Base-by-base conservation (phyloP, 129 eudicot species). In the Cynara cardunculus region DNA sequence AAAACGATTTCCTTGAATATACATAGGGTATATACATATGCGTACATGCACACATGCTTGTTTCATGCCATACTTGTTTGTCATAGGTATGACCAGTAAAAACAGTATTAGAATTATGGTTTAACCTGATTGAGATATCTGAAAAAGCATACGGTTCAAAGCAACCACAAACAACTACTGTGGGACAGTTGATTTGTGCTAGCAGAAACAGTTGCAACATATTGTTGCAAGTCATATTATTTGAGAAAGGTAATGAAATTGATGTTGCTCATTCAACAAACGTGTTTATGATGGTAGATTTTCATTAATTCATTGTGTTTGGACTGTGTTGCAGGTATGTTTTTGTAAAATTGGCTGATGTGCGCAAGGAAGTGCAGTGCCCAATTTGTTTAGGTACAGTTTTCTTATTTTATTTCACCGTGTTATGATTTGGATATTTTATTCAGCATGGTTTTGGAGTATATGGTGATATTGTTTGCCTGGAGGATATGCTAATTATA, bases 301-400 rank as follows among this genome's bases (percentile, higher is more conserved):
- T 53, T 25, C 7, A 61, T 74, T 65, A 56, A 83, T 59, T n/a
- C 62, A 28, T 44, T 62, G 22, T 61, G 73, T 83, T 79, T 32
- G 75, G 73, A 37, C 69, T 64, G 61, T 76, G 41, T 64, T 80
- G 71, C 92, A 94, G 98, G 83, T 90, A 78, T 81, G 81, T 90
- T 46, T 31, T 26, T 1, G 97, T 94, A 69, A 84, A 84, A 31
- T 61, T 94, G 88, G 85, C 92, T 13, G 98, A 94, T 24, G 83
- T 94, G 69, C 98, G 97, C 78, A 94, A 94, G 86, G 97, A 92
- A 68, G 94, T 94, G 34, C 96, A 94, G 12, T 94, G 98, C 74
- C 98, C 98, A 71, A 94, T 94, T 69, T 92, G 97, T 87, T 85
- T 94, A 81, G 88, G 88, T 85, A 80, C 72, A 75, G 30, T 27